phyloP scores from a whole-genome alignment of 1,284 basidiomycete species.

The Exobasidium cylindrosporum region DNA sequence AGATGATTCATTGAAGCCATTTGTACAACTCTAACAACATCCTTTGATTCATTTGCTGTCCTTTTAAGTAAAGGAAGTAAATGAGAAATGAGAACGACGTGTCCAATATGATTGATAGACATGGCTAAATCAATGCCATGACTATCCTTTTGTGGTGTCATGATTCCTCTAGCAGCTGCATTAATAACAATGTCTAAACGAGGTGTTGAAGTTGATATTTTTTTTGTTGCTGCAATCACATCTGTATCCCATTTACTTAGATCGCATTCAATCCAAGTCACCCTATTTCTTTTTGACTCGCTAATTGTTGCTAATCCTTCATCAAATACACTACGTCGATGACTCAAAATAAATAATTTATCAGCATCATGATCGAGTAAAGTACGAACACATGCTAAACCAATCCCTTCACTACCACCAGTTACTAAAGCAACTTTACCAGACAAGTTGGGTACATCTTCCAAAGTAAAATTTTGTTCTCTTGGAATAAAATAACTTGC shows the following conservation, averaged over 20 bases:
- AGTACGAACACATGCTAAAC: neutral
- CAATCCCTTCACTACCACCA: slow-evolving; percentile 9
- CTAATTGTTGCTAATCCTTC: neutral
- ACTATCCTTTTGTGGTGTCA: neutral
- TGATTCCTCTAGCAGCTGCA: slow-evolving; percentile 64
- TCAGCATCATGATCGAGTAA: slow-evolving; percentile 6
- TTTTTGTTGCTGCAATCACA: neutral
- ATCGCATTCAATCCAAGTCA: neutral
- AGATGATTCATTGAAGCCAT: neutral
- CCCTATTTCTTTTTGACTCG: slow-evolving; percentile 1
- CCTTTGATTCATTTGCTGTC: neutral
- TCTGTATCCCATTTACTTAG: neutral
- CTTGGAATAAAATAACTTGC: neutral
- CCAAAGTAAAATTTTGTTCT: neutral
- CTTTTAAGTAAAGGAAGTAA: neutral
- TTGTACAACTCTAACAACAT: neutral
- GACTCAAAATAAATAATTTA: slow-evolving; percentile 6
- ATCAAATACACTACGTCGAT: slow-evolving; percentile 8
- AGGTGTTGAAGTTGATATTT: neutral
- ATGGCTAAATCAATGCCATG: neutral
- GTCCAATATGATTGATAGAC: neutral
- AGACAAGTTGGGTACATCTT: slow-evolving; percentile 2
- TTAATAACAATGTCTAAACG: neutral
- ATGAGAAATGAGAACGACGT: neutral
- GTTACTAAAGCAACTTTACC: slow-evolving; percentile 7